These are phyloP conservation scores for Colletotrichum somersetense DNA, from an alignment of 2,329 filamentous ascomycete species.

Conservation along the genomic window DNA sequence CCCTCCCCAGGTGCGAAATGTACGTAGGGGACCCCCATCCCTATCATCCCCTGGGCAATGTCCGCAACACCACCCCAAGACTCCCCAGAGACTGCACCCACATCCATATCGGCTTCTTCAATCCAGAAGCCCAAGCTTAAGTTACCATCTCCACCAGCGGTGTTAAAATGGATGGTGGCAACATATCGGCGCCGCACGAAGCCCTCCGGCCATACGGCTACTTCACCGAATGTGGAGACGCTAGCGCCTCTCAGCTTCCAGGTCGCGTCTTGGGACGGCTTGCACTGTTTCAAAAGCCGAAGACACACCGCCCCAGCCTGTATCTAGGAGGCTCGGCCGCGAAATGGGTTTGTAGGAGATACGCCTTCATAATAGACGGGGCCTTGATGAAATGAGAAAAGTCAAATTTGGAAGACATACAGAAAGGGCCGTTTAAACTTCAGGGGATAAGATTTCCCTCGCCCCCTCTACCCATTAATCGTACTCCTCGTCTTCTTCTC, in stretches of 20 bases:
- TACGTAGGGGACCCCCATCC: slow-evolving; percentile 59
- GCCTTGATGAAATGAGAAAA: slow-evolving; percentile 47
- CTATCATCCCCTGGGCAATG: slow-evolving; percentile 60
- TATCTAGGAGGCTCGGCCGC: slow-evolving; percentile 48
- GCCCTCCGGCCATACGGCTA: slow-evolving; percentile 53
- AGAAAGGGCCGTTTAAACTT: not conserved
- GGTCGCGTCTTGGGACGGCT: slow-evolving; percentile 47
- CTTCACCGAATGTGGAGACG: slow-evolving; percentile 52
- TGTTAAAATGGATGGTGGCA: slow-evolving; percentile 53
- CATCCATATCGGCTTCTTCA: slow-evolving; percentile 42
- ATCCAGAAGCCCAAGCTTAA: slow-evolving; percentile 43
- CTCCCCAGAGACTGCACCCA: slow-evolving; percentile 43
- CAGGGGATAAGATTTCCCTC: not conserved
- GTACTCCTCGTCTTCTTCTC: slow-evolving; percentile 11
- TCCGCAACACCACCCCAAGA: slow-evolving; percentile 58
- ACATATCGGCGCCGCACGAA: slow-evolving; percentile 49
- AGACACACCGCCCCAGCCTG: slow-evolving; percentile 47
- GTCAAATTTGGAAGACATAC: slow-evolving; percentile 47
- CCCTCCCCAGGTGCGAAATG: slow-evolving; percentile 52
- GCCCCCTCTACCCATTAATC: not conserved
- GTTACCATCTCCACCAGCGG: slow-evolving; percentile 43
- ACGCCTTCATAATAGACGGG: not conserved
- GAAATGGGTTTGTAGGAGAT: slow-evolving; percentile 47
- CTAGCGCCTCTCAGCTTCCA: slow-evolving; percentile 49
- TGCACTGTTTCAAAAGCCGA: slow-evolving; percentile 45